phyloP scores from a whole-genome alignment of 1,284 basidiomycete species.

The Boletus sp. region DNA sequence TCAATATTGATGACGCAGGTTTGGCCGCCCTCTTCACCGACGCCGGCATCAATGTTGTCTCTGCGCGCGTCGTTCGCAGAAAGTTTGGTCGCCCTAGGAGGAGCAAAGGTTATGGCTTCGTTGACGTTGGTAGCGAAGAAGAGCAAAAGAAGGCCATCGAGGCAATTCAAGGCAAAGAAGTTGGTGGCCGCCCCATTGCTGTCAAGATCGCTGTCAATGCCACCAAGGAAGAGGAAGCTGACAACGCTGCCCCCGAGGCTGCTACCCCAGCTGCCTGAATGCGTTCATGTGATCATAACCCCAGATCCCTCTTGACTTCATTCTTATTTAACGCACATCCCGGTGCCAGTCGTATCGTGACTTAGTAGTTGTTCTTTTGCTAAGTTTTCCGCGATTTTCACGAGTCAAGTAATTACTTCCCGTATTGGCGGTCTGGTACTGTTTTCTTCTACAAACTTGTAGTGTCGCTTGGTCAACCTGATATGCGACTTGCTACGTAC shows the following conservation, averaged over 20 bases:
- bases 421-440: slow-evolving; percentile 46
- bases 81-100: slow-evolving; percentile 76
- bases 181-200: slow-evolving; percentile 75
- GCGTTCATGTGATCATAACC: slow-evolving; percentile 11
- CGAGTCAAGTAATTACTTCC: slow-evolving; percentile 34
- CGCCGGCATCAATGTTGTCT: slow-evolving; percentile 72
- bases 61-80: slow-evolving; percentile 82
- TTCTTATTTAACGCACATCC: slow-evolving; percentile 29
- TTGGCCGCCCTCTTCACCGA: slow-evolving; percentile 79
- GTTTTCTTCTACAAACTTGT: slow-evolving; percentile 40
- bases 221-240: slow-evolving; percentile 42
- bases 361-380: slow-evolving; percentile 34
- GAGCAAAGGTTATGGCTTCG: slow-evolving; percentile 93
- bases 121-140: slow-evolving; percentile 81
- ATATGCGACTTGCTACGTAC: slow-evolving; percentile 34
- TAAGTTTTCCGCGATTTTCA: slow-evolving; percentile 36
- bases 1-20: slow-evolving; percentile 79
- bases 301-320: slow-evolving; percentile 29
- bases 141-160: slow-evolving; percentile 84
- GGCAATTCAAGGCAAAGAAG: slow-evolving; percentile 76
- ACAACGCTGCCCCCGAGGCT: slow-evolving; percentile 22
- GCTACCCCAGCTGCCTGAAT: slow-evolving; percentile 21
- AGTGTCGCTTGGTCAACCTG: slow-evolving; percentile 37
- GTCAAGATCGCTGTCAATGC: slow-evolving; percentile 86
- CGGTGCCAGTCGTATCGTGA: slow-evolving; percentile 27